Conservation (phyloP, 768 basidiomycete genomes). For the Hericium coralloides region DNA sequence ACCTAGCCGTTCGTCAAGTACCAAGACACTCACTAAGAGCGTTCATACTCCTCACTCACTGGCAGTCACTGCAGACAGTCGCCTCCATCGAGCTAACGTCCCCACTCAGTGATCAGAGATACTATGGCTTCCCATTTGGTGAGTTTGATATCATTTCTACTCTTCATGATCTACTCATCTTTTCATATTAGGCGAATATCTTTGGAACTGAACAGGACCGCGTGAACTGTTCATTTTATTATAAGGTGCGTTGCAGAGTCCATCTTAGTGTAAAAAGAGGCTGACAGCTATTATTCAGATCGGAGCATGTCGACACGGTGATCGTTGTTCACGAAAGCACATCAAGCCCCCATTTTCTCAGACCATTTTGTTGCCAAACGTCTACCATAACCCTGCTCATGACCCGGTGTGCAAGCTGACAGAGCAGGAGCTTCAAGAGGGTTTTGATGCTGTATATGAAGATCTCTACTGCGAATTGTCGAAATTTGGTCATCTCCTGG, state of each 20-base stretch:
- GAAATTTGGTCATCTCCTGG: conserved; percentile 92
- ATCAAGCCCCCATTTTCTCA: conserved; percentile 97
- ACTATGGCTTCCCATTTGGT: conserved; percentile 75
- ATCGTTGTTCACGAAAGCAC: conserved; percentile 96
- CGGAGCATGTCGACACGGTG: conserved; percentile 97
- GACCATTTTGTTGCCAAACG: conserved; percentile 92
- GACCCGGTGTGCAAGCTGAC: conserved; percentile 84
- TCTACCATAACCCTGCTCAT: conserved; percentile 97
- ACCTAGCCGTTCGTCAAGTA: too few species aligned
- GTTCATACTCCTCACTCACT: too few species aligned
- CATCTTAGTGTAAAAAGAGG: not conserved
- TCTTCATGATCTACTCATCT: not conserved
- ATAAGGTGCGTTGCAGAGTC: conserved; percentile 53
- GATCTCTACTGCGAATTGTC: conserved; percentile 91
- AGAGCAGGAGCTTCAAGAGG: conserved; percentile 83
- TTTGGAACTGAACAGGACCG: conserved; percentile 93
- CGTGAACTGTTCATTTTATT: conserved; percentile 99
- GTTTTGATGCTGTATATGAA: conserved; percentile 90
- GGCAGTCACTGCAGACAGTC: too few species aligned
- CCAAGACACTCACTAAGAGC: too few species aligned
- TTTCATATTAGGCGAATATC: conserved; percentile 67
- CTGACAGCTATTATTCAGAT: conserved; percentile 42
- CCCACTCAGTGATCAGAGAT: not conserved
- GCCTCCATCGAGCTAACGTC: too few species aligned
- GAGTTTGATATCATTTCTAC: conserved; percentile 16